Base-by-base conservation (phyloP, 75 land plant species). In the Picea glauca region DNA sequence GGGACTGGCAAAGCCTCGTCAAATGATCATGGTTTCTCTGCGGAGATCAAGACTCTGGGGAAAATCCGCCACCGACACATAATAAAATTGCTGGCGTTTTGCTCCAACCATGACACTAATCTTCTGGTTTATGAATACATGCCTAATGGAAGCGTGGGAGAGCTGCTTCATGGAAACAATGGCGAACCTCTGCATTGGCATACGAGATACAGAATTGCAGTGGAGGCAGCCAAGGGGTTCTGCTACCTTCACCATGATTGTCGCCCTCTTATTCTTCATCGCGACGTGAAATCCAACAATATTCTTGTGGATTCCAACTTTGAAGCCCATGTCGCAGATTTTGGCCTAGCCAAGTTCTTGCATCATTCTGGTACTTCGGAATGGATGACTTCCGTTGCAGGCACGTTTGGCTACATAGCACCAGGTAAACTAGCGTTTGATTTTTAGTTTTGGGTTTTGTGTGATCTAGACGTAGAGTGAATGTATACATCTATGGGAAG, bases 381-480 rank as follows among this genome's bases (percentile, higher is more conserved):
- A 18, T 66, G 58, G n/a, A 78, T 78, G 77, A 66, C 84, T 50
- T 83, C 84, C 33, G 74, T 83, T 13, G 84, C 72, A 26, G 81
- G 84, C 30, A 65, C 84, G 4, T 57, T 70, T 56, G 84, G 84
- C 2, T 83, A 83, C 72, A 83, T 83, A 38, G 81, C 84, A 75
- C 84, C 84, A 57, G 84, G 84, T 83, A 79, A 63, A 62, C 14
- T 20, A 12, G 5, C 23, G 5, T 20, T 62, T 0, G 0, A 20
- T 4, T 62, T 21, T 62, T 21, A 5, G 64, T 21, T 21, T 62
- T 6, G 4, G 20, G 63, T 21, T 21, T 12, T 62, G 0, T 62
- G 5, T 40, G 5, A 38, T 4, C 43, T 40, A 40, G 0, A 40
- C 5, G 5, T 40, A 40, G 5, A 40, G 5, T 40, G 5, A 40